phyloP scores from a whole-genome alignment of 441 rosid genomes.

The Populus hybrid region DNA sequence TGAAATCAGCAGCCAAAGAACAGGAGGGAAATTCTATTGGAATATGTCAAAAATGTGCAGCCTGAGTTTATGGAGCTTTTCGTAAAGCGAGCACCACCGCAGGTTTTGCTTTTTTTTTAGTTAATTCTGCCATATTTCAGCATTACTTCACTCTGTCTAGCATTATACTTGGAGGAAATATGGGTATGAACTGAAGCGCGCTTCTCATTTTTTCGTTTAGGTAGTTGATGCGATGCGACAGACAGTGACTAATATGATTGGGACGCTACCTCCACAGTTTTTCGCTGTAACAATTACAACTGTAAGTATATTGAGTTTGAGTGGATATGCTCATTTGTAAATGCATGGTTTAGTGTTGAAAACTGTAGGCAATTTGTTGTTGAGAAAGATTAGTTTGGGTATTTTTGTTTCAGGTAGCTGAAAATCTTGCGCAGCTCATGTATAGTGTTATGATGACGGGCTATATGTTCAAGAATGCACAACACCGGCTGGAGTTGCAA shows the following conservation, averaged over 20 bases:
- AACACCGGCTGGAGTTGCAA: constrained; percentile 85
- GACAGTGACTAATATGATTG: constrained; percentile 91
- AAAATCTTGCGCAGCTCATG: constrained; percentile 97
- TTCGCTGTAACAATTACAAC: constrained; percentile 78
- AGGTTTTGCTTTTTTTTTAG: constrained; percentile 36
- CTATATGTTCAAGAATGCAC: constrained; percentile 94
- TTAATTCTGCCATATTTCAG: background rate
- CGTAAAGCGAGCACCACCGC: constrained; percentile 83
- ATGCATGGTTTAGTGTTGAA: background rate
- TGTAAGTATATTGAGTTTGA: constrained; percentile 43
- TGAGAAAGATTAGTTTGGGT: constrained; percentile 5
- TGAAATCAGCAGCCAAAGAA: constrained; percentile 44
- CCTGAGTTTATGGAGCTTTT: constrained; percentile 96
- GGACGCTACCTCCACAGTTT: constrained; percentile 87
- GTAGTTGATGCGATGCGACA: constrained; percentile 97
- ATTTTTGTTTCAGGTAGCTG: constrained; percentile 72
- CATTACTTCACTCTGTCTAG: background rate
- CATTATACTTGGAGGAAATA: constrained; percentile 6
- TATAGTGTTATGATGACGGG: constrained; percentile 97
- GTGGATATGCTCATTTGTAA: background rate
- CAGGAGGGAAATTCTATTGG: constrained; percentile 83
- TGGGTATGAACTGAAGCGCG: background rate
- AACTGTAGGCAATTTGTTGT: background rate
- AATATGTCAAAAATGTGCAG: constrained; percentile 92
- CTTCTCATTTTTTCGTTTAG: constrained; percentile 26